Evolutionary conservation across 2,329 filamentous ascomycete species (phyloP).

Genomic region (Torrubiella hemipterigena): DNA sequence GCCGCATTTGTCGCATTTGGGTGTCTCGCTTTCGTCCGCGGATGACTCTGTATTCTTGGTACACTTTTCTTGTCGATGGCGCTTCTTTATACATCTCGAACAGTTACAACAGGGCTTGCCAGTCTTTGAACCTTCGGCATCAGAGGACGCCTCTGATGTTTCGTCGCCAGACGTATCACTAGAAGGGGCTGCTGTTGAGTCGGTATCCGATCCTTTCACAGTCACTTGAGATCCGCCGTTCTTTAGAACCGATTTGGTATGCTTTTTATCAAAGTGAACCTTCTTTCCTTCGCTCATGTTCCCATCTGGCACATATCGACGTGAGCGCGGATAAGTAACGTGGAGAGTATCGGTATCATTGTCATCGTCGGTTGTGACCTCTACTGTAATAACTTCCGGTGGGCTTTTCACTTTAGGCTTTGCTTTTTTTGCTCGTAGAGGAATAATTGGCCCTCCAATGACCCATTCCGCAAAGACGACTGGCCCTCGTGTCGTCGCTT

Average conservation of each 20-base stretch:
- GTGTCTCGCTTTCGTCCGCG: no score
- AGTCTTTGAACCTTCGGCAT: no score
- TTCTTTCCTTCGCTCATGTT: conserved; percentile 19
- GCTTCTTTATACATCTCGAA: conserved; percentile 15
- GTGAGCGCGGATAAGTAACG: conserved; percentile 36
- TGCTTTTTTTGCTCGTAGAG: conserved; percentile 12
- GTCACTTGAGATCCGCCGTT: no score
- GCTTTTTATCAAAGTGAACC: conserved; percentile 25
- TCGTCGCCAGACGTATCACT: conserved; percentile 5
- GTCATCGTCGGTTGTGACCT: conserved; percentile 39
- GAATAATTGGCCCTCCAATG: conserved; percentile 22
- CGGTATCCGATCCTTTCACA: no score
- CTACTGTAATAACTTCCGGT: conserved; percentile 24
- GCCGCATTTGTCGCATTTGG: no score
- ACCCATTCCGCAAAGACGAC: conserved; percentile 27
- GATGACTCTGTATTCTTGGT: no score
- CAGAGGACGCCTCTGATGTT: conserved; percentile 7
- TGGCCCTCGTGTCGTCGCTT: conserved; percentile 3
- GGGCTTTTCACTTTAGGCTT: conserved; percentile 11
- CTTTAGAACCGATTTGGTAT: conserved; percentile 14
- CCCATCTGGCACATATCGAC: no score
- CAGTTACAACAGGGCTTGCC: no score
- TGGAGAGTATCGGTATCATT: conserved; percentile 34
- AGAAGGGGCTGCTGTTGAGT: no score
- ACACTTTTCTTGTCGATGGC: conserved; percentile 10